Evolutionary conservation across 2,329 filamentous ascomycete genomes (phyloP).

Genomic region (Davidsoniella neocaledoniae): DNA sequence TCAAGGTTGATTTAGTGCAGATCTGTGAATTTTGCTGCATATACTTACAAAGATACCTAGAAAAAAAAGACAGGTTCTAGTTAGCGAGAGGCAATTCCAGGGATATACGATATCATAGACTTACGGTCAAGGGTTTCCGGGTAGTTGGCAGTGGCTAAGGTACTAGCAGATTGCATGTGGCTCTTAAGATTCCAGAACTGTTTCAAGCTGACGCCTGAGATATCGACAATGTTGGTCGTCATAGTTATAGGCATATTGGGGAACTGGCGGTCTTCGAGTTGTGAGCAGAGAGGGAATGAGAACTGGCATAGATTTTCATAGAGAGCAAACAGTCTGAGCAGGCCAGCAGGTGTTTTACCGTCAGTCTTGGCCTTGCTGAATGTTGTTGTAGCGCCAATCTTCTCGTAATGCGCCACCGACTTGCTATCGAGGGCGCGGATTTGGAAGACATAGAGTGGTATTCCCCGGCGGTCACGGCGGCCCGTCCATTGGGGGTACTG

Average conservation of each 20-base stretch:
- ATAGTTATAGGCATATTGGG: conserved; percentile 76
- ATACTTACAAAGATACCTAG: conserved; percentile 13
- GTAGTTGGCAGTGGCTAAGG: conserved; percentile 81
- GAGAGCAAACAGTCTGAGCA: conserved; percentile 75
- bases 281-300: conserved; percentile 67
- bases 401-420: conserved; percentile 64
- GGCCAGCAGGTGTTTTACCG: conserved; percentile 52
- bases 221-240: conserved; percentile 89
- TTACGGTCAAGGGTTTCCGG: conserved; percentile 82
- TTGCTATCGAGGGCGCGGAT: conserved; percentile 71
- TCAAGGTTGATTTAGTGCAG: too few relatives aligned
- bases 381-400: conserved; percentile 36
- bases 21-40: not conserved
- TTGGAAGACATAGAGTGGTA: conserved; percentile 83
- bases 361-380: conserved; percentile 46
- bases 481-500: conserved; percentile 94
- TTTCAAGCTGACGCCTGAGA: conserved; percentile 70
- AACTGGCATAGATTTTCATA: conserved; percentile 90
- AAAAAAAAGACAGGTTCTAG: not conserved
- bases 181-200: conserved; percentile 91
- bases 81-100: not conserved
- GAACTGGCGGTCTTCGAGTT: conserved; percentile 53
- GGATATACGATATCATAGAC: conserved; percentile 23
- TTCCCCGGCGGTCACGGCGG: conserved; percentile 71
- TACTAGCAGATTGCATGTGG: conserved; percentile 86